Conservation (phyloP, 176 grass and related monocot genomes). For the Avena atlantica region DNA sequence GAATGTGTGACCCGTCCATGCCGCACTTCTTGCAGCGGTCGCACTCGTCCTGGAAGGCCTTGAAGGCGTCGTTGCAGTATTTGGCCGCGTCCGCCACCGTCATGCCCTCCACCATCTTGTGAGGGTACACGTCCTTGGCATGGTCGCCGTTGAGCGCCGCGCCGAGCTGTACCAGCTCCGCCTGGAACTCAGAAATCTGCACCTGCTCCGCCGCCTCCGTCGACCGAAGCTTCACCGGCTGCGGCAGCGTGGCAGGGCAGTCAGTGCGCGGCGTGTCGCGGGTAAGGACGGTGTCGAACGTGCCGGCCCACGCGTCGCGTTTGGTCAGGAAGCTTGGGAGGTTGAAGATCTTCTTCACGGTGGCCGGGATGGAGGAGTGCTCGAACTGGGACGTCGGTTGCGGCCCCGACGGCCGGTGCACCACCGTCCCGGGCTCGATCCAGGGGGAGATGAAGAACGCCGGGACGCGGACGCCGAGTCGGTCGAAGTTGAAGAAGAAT, state of each 20-base stretch:
- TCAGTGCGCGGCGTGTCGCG: constrained; percentile 40
- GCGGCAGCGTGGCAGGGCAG: constrained; percentile 60
- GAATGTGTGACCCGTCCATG: constrained; percentile 60
- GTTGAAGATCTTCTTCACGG: constrained; percentile 85
- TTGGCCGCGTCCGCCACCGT: constrained; percentile 64
- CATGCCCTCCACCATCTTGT: constrained; percentile 75
- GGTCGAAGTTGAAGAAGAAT: constrained; percentile 76
- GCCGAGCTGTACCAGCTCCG: constrained; percentile 74
- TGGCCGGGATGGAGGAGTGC: constrained; percentile 87
- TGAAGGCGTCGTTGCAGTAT: constrained; percentile 55
- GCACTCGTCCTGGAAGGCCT: constrained; percentile 61
- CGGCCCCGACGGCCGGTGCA: constrained; percentile 64
- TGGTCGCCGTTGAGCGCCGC: constrained; percentile 78
- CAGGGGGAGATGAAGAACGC: constrained; percentile 76
- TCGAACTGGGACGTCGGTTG: constrained; percentile 70
- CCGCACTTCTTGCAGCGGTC: constrained; percentile 57
- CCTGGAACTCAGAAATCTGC: constrained; percentile 67
- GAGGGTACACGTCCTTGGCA: constrained; percentile 50
- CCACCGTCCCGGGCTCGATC: constrained; percentile 73
- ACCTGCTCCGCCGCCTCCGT: constrained; percentile 49
- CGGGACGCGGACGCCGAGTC: constrained; percentile 81
- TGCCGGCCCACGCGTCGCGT: constrained; percentile 81
- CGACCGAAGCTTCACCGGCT: constrained; percentile 61
- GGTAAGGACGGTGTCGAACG: constrained; percentile 69
- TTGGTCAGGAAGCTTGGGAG: constrained; percentile 74